Conservation (phyloP, 2,329 filamentous ascomycete genomes). For the Dactylonectria macrodidyma region DNA sequence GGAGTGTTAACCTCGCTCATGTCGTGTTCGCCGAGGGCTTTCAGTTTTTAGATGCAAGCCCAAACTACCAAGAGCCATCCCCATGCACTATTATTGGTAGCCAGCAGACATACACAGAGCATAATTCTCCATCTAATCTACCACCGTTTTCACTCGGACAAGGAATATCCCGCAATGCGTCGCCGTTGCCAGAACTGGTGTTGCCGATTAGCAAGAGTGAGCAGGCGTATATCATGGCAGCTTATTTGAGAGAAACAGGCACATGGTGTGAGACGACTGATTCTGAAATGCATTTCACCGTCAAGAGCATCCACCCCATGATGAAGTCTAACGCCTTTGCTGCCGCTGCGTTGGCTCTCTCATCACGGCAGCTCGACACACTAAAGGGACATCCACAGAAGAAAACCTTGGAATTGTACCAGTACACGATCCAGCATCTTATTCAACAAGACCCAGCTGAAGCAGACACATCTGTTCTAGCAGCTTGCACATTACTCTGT, state of each 20-base stretch:
- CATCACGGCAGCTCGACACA: constrained; percentile 26
- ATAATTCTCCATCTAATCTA: background rate
- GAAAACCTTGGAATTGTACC: constrained; percentile 30
- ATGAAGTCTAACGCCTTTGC: constrained; percentile 26
- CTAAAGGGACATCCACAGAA: constrained; percentile 5
- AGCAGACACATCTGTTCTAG: constrained; percentile 16
- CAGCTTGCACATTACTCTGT: constrained; percentile 30
- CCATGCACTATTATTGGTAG: background rate
- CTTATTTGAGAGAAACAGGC: constrained; percentile 21
- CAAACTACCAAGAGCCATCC: background rate
- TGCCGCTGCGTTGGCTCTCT: constrained; percentile 25
- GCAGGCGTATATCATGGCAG: background rate
- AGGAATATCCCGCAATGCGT: background rate
- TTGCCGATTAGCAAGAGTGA: background rate
- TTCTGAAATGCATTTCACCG: constrained; percentile 25
- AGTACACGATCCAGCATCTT: constrained; percentile 27
- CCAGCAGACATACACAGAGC: background rate
- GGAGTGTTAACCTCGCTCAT: background rate
- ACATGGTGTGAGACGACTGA: constrained; percentile 34
- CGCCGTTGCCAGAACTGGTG: background rate
- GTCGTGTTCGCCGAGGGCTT: background rate
- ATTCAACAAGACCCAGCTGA: constrained; percentile 28
- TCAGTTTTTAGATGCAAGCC: background rate
- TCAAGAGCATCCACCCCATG: constrained; percentile 20
- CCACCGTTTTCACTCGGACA: background rate